Evolutionary conservation across 805 yeast species (phyloP).

Genomic region (Vanderwaltozyma yarrowii): DNA sequence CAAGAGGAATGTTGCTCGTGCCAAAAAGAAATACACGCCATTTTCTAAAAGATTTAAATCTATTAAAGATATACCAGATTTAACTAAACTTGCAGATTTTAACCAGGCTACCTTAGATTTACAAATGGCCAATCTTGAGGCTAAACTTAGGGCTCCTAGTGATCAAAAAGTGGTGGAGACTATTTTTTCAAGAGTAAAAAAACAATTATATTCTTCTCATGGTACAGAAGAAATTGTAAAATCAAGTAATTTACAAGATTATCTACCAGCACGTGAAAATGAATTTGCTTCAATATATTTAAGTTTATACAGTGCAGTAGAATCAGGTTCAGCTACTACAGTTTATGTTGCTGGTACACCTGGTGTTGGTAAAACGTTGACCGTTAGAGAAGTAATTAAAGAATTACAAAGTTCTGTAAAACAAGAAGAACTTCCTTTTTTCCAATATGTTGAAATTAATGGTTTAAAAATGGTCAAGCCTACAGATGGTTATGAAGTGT

Average conservation of each 20-base stretch:
- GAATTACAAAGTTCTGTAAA: conserved; percentile 42
- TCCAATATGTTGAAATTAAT: conserved; percentile 77
- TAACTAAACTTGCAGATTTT: conserved; percentile 21
- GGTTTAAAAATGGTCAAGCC: conserved; percentile 81
- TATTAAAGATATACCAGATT: conserved; percentile 23
- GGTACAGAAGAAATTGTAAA: conserved; percentile 33
- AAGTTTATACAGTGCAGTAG: conserved; percentile 61
- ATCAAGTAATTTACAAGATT: conserved; percentile 30
- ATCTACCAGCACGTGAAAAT: conserved; percentile 77
- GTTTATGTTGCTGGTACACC: conserved; percentile 94
- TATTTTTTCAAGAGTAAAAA: conserved; percentile 26
- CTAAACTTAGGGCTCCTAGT: conserved; percentile 31
- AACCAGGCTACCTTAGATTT: conserved; percentile 8
- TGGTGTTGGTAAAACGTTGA: conserved; percentile 95
- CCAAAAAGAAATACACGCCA: conserved; percentile 24
- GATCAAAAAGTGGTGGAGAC: conserved; percentile 29
- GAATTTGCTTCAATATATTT: conserved; percentile 65
- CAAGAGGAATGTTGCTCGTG: conserved; percentile 24
- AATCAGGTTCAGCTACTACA: conserved; percentile 66
- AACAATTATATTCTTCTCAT: conserved; percentile 34
- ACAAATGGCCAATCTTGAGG: conserved; percentile 16
- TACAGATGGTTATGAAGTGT: conserved; percentile 64
- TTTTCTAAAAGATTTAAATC: conserved; percentile 19
- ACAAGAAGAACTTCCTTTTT: conserved; percentile 35
- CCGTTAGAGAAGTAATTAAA: conserved; percentile 74